Base-by-base conservation (phyloP, 2,329 filamentous ascomycete genomes). In the Knufia petricola region DNA sequence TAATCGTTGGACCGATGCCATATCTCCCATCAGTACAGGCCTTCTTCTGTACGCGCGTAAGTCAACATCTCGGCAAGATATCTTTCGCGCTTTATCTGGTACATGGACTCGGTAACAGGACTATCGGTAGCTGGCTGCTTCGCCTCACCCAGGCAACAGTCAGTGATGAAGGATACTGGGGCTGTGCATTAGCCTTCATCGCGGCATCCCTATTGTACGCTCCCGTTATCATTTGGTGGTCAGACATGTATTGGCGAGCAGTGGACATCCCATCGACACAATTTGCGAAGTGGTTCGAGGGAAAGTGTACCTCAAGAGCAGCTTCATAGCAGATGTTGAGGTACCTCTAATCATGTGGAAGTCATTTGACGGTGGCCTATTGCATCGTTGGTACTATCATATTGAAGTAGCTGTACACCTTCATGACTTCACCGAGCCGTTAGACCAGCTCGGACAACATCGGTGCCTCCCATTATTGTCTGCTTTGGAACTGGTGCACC, bases 241-340 rank as follows among this genome's bases (percentile, higher is more conserved):
- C 74, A 1, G 78, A 82, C 60, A 45, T 82, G 3, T 80, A 80
- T 57, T 80, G 76, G 75, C 68, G 77, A 23, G 63, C 63, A 1
- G 67, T 82, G 4, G 79, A 82, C 60, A 61, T 66, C 2, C 71
- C 70, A 1, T 68, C 71, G 58, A 66, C 77, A 6, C 68, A 66
- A 43, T 69, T 78, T 55, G 69, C 74, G 2, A 64, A 69, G 37
- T 74, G 72, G 67, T 51, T 77, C 21, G 75, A 75, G 56, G 58
- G 57, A 28, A 59, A 59, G 38, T 41, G 46, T 23, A 7, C 30
- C 15, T 34, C 42, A 3, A 34, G 28, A 34, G 9, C 24, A 21
- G 7, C 20, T 15, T 23, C 42, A 4, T 36, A 20, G 20, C 20
- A 10, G n/a, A n/a, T n/a, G n/a, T n/a, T n/a, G n/a, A n/a, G n/a